Evolutionary conservation across 192 early-diverging fungal genomes (phyloP).

Genomic region (Backusella tuberculispora): DNA sequence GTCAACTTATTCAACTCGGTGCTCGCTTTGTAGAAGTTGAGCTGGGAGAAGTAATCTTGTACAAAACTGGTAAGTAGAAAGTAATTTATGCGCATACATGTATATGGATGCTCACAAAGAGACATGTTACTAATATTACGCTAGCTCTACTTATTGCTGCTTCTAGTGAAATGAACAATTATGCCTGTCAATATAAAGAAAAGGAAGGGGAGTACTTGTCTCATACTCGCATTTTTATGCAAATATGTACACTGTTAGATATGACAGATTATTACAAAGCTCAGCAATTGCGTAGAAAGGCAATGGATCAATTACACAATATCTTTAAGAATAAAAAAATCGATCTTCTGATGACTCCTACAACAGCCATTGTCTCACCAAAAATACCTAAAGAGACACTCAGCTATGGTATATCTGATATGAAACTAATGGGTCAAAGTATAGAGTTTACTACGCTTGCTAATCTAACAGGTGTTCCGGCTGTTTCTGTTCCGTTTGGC

Average conservation of each 20-base stretch:
- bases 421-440: constrained; percentile 46
- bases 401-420: constrained; percentile 59
- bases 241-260: constrained; percentile 39
- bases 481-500: constrained; percentile 63
- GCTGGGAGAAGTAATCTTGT: neutral
- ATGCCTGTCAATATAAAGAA: constrained; percentile 31
- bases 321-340: constrained; percentile 52
- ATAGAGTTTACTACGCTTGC: constrained; percentile 66
- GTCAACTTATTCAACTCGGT: neutral
- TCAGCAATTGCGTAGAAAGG: constrained; percentile 54
- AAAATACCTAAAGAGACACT: constrained; percentile 47
- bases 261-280: constrained; percentile 55
- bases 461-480: constrained; percentile 71
- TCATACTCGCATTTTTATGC: constrained; percentile 48
- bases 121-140: neutral
- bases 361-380: constrained; percentile 62
- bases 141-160: constrained; percentile 67
- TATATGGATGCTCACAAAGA: neutral
- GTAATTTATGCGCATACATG: neutral
- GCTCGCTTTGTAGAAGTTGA: constrained; percentile 18
- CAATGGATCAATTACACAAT: constrained; percentile 52
- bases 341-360: constrained; percentile 67
- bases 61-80: neutral
- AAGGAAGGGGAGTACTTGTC: constrained; percentile 41
- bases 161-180: constrained; percentile 56